Base-by-base conservation (phyloP, 2,329 filamentous ascomycete species). In the Bipolaris cookei region DNA sequence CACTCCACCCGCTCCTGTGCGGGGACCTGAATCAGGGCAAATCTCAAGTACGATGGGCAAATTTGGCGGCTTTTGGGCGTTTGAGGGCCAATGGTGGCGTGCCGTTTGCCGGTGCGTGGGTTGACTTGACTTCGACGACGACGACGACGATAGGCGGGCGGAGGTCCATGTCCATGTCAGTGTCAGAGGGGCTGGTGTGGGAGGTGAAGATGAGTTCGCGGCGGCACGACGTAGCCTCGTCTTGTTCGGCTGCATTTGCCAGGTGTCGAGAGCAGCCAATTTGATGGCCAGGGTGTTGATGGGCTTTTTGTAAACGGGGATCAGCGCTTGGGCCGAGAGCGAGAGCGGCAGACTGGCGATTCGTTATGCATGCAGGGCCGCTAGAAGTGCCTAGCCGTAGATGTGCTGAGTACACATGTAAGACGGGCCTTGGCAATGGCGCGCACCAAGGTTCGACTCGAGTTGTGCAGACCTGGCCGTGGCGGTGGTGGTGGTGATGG, bases 391-490 rank as follows among this genome's bases (percentile, higher is more conserved):
- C 64, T 66, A 67, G 68, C 63, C 65, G 51, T 61, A 61, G 51
- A 50, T 63, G 65, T 61, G 59, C 56, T 28, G 25, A 10, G 25
- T 28, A 28, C 25, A 28, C 25, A 28, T 28, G 25, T 28, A 28
- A 62, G 63, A 59, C 61, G 57, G 51, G 49, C 37, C 64, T 68
- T 68, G 63, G 62, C 66, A 61, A 61, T 58, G 54, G 58, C 42
- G 25, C 42, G 42, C n/a, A n/a, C 32, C 23, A 30, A 30, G 42
- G 42, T 44, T 44, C 42, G n/a, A 16, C 35, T 62, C 42, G 59
- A 70, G 63, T 71, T 73, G 70, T 72, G 70, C 69, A 71, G 49
- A 66, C 61, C 56, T 62, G 59, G 61, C 50, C 54, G 57, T 64
- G 61, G 59, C 50, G 48, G 44, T 6, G 6, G 20, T 11, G 23